Base-by-base conservation (phyloP, 768 basidiomycete genomes). In the Auriscalpium vulgare region DNA sequence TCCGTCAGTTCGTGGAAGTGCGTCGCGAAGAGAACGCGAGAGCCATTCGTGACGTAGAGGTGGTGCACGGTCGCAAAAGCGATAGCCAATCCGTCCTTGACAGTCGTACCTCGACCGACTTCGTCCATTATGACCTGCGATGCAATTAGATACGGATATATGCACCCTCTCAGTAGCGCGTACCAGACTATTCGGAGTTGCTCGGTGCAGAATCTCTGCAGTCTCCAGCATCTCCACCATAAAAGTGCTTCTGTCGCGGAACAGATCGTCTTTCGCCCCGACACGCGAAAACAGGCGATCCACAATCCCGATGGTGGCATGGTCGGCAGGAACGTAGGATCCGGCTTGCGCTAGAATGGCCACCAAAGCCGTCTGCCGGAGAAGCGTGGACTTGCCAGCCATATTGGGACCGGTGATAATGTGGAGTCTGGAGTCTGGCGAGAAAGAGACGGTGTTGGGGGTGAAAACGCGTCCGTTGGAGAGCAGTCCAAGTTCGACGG, bases 181-280 rank as follows among this genome's bases (percentile, higher is more conserved):
- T 63, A 92, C 95, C 54, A 99, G 75, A 59, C 94, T 97, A 55
- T 75, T 80, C 2, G 81, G 71, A 8, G 94, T 97, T 3, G 97
- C 94, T 19, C 84, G 81, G 21, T 79, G 77, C 17, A 99, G 78
- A 56, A 99, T 97, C 47, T 93, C 87, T 1, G 92, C 87, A 1
- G 95, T 92, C 72, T 97, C 95, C 36, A 91, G 75, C 91, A 94
- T 94, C 71, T 95, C 92, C n/a, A 95, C 88, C 92, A 97, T 97
- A 69, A 97, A 99, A 0, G 95, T 98, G 64, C 91, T 95, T 56
- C 91, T 74, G 67, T 97, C 94, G 53, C 89, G 81, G 69, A 91
- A 97, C 34, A 99, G 71, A 65, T 99, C 95, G 63, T 99, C 95
- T 67, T 90, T 87, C 2, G 97, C 95, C 0, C 95, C 97, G 11